Percentiles rank a stretch among this genome's conserved stretches.
phyloP scores from a whole-genome alignment of 352 stramenopile genomes.

The Globisporangium apiculatum region DNA sequence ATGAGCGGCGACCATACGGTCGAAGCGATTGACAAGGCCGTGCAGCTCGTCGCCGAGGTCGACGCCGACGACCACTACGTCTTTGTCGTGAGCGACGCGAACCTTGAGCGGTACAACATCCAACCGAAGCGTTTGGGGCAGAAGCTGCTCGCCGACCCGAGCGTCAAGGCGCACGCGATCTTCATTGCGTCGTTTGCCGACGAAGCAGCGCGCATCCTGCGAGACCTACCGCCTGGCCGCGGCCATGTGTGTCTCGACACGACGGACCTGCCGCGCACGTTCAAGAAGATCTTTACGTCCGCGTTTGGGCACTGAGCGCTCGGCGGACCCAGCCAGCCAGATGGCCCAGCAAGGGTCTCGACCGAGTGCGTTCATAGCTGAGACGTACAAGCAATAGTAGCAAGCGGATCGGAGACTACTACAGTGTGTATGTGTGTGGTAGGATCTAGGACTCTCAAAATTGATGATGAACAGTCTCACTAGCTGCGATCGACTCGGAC shows the following conservation, averaged over 20 bases:
- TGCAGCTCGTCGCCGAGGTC: constrained; percentile 58
- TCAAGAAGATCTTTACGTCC: constrained; percentile 81
- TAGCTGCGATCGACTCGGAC: background rate
- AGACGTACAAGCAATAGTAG: too few species aligned
- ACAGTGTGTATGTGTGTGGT: too few species aligned
- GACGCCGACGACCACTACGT: constrained; percentile 82
- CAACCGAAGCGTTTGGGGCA: constrained; percentile 40
- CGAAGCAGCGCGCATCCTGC: constrained; percentile 61
- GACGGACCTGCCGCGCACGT: constrained; percentile 65
- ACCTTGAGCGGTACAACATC: constrained; percentile 91
- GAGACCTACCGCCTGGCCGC: constrained; percentile 54
- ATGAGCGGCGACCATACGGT: constrained; percentile 92
- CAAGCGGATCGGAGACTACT: too few species aligned
- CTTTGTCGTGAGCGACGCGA: constrained; percentile 94
- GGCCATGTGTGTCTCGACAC: constrained; percentile 80
- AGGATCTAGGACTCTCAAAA: too few species aligned
- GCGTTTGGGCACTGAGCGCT: constrained; percentile 27
- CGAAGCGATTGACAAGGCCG: constrained; percentile 82
- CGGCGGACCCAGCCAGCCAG: too few species aligned
- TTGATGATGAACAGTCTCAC: background rate
- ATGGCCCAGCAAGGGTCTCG: too few species aligned
- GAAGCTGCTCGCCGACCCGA: constrained; percentile 41
- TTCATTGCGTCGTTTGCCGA: constrained; percentile 83
- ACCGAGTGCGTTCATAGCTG: too few species aligned
- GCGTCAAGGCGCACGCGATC: constrained; percentile 70